Evolutionary conservation across 73 alveolate species (phyloP), one percentile per base, ranked within the genome.

Genomic region (Paramecium sexaurelia): DNA sequence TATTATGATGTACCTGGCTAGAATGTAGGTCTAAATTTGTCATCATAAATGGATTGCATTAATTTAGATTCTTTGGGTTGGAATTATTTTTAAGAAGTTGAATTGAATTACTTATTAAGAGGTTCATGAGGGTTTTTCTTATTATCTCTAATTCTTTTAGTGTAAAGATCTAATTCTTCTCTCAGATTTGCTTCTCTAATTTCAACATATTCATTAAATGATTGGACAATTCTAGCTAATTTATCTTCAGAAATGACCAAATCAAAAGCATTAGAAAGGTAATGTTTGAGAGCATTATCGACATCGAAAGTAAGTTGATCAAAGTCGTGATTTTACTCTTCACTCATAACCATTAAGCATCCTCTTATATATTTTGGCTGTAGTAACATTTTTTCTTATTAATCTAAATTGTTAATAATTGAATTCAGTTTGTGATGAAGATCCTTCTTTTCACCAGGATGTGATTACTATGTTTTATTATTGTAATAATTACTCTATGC

Each of bases 331-430:
- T 68, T 68, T 32, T 68, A 32, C 26, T 27, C 56, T 15, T 68
- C 85, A 68, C 85, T 68, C 55, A 68, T 68, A 17, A 68, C 85
- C 55, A 68, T 5, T 68, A 27, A 15, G 55, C 57, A 27, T 1
- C 55, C 56, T 68, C 55, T 68, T 2, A 68, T 27, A 13, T 68
- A 68, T 32, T 68, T 68, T 7, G 85, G 55, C 37, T 68, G 56
- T 24, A 24, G 5, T 7, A 27, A 32, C 11, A 32, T 10, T 26
- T 61, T 68, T 35, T 68, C 85, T 35, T 24, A 11, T 17, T 35
- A 9, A 26, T 68, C 55, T 32, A 68, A 26, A 22, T 19, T 22
- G n/a, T 5, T 15, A 9, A 61, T 61, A 15, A 61, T 61, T 4
- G 36, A 22, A 61, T 61, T 61, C 4, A 61, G 10, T 61, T 61